Percentiles rank a stretch among this genome's conserved stretches.
Evolutionary conservation across 2,329 filamentous ascomycete genomes (phyloP).

Genomic region (Botrytis medusae): DNA sequence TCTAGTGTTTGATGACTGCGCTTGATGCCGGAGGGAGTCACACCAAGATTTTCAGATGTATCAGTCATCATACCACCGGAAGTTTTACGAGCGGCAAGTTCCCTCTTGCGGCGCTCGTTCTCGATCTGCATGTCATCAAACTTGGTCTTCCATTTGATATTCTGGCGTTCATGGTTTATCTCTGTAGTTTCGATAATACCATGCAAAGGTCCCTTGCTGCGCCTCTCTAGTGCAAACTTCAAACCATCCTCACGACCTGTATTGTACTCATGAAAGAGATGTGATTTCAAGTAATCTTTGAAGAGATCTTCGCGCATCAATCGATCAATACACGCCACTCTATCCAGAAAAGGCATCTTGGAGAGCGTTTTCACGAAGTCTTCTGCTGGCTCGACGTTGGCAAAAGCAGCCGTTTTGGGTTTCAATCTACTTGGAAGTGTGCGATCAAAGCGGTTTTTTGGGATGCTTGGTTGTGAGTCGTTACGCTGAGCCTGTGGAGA

Average conservation of each 20-base stretch:
- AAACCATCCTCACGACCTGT: neutral
- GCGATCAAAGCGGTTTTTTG: neutral
- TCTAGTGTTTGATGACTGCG: neutral
- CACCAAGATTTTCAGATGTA: neutral
- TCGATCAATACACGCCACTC: neutral
- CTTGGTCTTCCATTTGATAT: neutral
- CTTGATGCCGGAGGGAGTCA: neutral
- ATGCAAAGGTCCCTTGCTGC: neutral
- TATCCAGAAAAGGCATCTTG: neutral
- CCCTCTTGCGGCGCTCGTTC: neutral
- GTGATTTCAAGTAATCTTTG: constrained; percentile 1
- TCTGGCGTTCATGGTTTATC: neutral
- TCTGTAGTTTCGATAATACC: neutral
- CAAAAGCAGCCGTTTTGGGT: neutral
- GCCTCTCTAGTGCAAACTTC: neutral
- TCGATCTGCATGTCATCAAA: constrained; percentile 5
- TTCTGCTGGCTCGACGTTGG: neutral
- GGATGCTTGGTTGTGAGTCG: neutral
- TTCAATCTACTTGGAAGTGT: neutral
- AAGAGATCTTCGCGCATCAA: constrained; percentile 1
- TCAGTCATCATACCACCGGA: neutral
- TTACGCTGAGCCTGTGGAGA: neutral
- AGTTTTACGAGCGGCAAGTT: neutral
- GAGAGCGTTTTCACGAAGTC: neutral
- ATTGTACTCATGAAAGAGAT: neutral